Base-by-base conservation (phyloP, 1,284 basidiomycete genomes). In the Peniophora sp. region DNA sequence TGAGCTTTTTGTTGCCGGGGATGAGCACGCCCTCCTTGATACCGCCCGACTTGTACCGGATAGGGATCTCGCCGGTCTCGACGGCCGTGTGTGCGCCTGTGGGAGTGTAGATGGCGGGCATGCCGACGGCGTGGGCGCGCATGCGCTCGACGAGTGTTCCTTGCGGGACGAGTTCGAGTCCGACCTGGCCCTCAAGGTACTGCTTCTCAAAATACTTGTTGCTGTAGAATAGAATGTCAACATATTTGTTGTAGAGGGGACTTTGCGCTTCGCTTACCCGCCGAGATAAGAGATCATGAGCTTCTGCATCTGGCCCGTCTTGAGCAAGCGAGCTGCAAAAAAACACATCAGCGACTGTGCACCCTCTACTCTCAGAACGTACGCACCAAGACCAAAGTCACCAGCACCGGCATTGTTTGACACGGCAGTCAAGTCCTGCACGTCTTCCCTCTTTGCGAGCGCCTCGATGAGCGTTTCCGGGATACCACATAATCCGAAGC, bases 91-190 rank as follows among this genome's bases (percentile, higher is more conserved):
- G 79, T 25, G 89, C 89, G 45, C 94, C 95, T 3, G 93, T 97
- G 2, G 93, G 90, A 6, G 92, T 98, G 70, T 80, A 97, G 74
- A 98, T 90, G 12, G 89, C 94, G 14, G 95, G 95, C 60, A 97
- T 95, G 53, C 95, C 95, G 34, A 91, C 89, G 6, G 89, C 95
- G 56, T 92, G 91, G 5, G 94, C 88, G 43, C 94, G 83, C 58
- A 96, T 78, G 56, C 93, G 84, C 64, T 97, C 95, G 24, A 90
- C 86, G 46, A 98, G 81, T 3, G 92, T 94, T 16, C 83, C 92
- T 69, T 96, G 92, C 5, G 92, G 92, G 39, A 86, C 87, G 20
- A 96, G 82, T 66, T 96, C 92, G 50, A 96, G 70, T 1, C 85
- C 79, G 56, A 95, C 81, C 53, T 89, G 73, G 50, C 92, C 92